These are phyloP conservation scores for Priceomyces castillae DNA, from an alignment of 805 yeast genomes.

Conservation along the genomic window DNA sequence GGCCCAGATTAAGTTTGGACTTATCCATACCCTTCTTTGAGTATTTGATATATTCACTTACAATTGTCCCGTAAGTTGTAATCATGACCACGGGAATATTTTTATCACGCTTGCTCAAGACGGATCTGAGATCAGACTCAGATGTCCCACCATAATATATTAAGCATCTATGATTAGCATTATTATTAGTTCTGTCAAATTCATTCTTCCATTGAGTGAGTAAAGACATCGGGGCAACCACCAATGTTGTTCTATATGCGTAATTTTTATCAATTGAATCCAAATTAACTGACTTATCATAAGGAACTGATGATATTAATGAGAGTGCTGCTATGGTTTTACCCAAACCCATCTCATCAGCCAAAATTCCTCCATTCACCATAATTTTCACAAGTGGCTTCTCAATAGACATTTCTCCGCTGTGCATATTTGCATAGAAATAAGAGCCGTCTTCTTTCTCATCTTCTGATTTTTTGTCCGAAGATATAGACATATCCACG, in stretches of 20 bases:
- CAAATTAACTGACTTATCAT: conserved; percentile 36
- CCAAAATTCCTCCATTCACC: conserved; percentile 80
- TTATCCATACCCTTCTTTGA: conserved; percentile 23
- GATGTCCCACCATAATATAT: conserved; percentile 75
- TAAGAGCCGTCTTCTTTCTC: conserved; percentile 10
- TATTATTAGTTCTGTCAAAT: conserved; percentile 55
- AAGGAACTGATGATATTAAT: conserved; percentile 62
- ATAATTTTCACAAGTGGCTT: conserved; percentile 62
- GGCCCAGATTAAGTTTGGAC: conserved; percentile 42
- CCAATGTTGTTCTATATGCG: conserved; percentile 70
- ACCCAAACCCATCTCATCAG: conserved; percentile 97
- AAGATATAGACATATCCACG: conserved; percentile 10
- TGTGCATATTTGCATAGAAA: conserved; percentile 76
- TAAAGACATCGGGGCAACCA: conserved; percentile 87
- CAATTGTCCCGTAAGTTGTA: conserved; percentile 86
- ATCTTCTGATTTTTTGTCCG: not conserved
- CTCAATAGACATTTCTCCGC: conserved; percentile 71
- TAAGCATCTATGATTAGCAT: conserved; percentile 43
- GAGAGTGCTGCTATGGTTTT: conserved; percentile 85
- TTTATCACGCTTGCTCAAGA: conserved; percentile 36
- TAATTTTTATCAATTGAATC: conserved; percentile 31
- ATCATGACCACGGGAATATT: conserved; percentile 67
- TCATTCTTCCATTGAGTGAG: conserved; percentile 91
- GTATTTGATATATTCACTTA: conserved; percentile 64
- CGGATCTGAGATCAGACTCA: conserved; percentile 46